phyloP scores from a whole-genome alignment of 1,284 basidiomycete genomes.

The Schizophyllum amplum region DNA sequence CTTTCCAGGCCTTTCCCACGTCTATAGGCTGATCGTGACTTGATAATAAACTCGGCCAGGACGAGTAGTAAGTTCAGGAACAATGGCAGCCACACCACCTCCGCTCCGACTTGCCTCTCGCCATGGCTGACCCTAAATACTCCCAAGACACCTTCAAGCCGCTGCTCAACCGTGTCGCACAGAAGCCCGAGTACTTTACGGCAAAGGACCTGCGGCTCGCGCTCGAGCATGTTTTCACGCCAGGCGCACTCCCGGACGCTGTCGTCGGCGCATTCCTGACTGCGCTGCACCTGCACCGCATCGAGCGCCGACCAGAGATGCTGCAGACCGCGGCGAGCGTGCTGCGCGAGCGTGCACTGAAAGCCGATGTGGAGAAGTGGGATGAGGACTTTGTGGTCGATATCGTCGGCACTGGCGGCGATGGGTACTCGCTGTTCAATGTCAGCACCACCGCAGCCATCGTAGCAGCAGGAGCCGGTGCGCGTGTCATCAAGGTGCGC shows the following conservation, averaged over 20 bases:
- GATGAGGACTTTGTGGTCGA: conserved; percentile 66
- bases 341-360: conserved; percentile 59
- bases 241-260: conserved; percentile 30
- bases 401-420: conserved; percentile 72
- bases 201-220: conserved; percentile 63
- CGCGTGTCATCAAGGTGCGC: conserved; percentile 83
- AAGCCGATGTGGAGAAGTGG: conserved; percentile 46
- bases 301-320: conserved; percentile 69
- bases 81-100: no score
- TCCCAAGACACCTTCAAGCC: conserved; percentile 65
- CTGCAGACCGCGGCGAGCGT: conserved; percentile 73
- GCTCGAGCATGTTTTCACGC: conserved; percentile 65
- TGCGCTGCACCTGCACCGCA: conserved; percentile 68
- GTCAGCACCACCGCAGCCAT: conserved; percentile 94
- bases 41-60: no score
- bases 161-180: conserved; percentile 67
- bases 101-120: not conserved
- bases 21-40: no score
- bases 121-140: not conserved
- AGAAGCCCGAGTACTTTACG: conserved; percentile 69
- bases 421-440: conserved; percentile 96
- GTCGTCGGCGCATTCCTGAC: conserved; percentile 83
- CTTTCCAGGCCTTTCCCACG: no score
- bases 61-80: no score
- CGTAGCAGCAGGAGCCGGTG: conserved; percentile 94